Evolutionary conservation across 1,284 basidiomycete species (phyloP).

Genomic region (Fistulinella cinereoalba): DNA sequence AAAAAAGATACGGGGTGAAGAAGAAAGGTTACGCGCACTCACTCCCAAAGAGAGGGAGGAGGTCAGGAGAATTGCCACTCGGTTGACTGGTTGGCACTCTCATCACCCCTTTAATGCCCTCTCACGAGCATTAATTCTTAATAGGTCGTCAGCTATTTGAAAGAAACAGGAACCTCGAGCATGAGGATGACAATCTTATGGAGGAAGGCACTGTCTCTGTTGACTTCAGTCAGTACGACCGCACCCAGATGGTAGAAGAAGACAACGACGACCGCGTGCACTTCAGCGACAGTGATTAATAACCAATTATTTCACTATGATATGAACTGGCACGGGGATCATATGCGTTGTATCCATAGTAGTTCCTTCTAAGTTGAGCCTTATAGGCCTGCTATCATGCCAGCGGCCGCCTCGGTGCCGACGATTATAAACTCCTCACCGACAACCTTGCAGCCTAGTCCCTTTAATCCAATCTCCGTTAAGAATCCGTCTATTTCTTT

Average conservation of each 20-base stretch:
- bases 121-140: constrained; percentile 8
- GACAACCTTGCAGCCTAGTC: constrained; percentile 44
- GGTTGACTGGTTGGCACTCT: constrained; percentile 63
- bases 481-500: constrained; percentile 57
- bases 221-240: constrained; percentile 84
- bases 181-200: constrained; percentile 67
- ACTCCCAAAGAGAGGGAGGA: constrained; percentile 90
- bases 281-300: constrained; percentile 81
- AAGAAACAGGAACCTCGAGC: constrained; percentile 64
- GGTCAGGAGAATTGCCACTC: constrained; percentile 60
- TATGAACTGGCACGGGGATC: constrained; percentile 10
- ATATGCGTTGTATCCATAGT: constrained; percentile 14
- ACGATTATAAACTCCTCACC: constrained; percentile 39
- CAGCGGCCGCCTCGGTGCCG: constrained; percentile 38
- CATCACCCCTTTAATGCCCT: constrained; percentile 6
- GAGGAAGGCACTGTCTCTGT: constrained; percentile 86
- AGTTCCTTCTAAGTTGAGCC: constrained; percentile 11
- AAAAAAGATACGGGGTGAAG: constrained; percentile 70
- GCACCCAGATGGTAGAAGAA: constrained; percentile 55
- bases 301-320: neutral
- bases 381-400: constrained; percentile 44
- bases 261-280: constrained; percentile 61
- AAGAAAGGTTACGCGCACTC: constrained; percentile 75
- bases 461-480: constrained; percentile 43
- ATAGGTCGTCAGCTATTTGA: constrained; percentile 89